Percentiles rank a stretch among this genome's conserved stretches.
Conservation (phyloP, 1,139 yeast species). For the Nadsonia commutata region DNA sequence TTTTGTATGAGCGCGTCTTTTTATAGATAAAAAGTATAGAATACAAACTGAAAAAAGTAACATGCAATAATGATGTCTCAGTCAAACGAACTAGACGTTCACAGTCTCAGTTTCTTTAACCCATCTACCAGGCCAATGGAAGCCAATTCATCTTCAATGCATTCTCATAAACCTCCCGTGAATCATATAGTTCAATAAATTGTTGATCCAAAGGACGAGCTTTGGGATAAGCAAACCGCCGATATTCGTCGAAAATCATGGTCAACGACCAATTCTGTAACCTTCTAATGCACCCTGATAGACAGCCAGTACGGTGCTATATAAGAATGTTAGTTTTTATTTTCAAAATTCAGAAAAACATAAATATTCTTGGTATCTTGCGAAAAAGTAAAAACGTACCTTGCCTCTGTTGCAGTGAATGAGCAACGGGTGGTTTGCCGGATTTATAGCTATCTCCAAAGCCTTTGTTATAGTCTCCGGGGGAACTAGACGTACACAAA, state of each 20-base stretch:
- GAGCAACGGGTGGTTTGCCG: slow-evolving; percentile 75
- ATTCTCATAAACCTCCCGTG: slow-evolving; percentile 37
- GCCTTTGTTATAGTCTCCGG: slow-evolving; percentile 69
- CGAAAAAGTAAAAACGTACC: too few relatives aligned
- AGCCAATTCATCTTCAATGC: slow-evolving; percentile 43
- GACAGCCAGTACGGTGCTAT: slow-evolving; percentile 80
- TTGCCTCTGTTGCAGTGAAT: slow-evolving; percentile 95
- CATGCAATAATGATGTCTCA: too few relatives aligned
- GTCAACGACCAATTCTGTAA: slow-evolving; percentile 86
- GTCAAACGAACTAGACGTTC: too few relatives aligned
- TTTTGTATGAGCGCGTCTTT: too few relatives aligned
- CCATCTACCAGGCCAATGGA: slow-evolving; percentile 45
- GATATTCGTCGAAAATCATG: slow-evolving; percentile 86
- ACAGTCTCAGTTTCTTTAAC: too few relatives aligned
- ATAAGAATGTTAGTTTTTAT: too few relatives aligned
- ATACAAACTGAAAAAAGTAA: too few relatives aligned
- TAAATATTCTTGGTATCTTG: too few relatives aligned
- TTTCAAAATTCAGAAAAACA: too few relatives aligned
- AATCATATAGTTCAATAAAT: slow-evolving; percentile 78
- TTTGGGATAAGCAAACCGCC: slow-evolving; percentile 89
- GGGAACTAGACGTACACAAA: slow-evolving; percentile 29
- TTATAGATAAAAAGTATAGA: not conserved
- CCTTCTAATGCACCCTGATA: slow-evolving; percentile 81
- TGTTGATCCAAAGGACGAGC: slow-evolving; percentile 92
- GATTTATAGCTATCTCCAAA: slow-evolving; percentile 63